Evolutionary conservation across 192 early-diverging fungal genomes (phyloP), one percentile per base, ranked within the genome.

Genomic region (Geosiphon pyriformis): DNA sequence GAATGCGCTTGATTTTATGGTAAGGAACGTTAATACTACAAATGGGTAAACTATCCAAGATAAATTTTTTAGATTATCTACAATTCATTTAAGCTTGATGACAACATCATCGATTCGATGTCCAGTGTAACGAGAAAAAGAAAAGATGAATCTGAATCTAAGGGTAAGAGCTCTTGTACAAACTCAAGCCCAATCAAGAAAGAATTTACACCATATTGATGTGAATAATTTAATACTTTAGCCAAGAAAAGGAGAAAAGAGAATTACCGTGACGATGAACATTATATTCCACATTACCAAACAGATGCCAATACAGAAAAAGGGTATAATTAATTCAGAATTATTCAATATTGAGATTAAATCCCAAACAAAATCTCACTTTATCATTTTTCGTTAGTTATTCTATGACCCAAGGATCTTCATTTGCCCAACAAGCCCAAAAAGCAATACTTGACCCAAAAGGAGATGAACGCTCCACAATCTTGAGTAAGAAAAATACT

Each of bases 231-330:
- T n/a, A n/a, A n/a, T n/a, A n/a, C n/a, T n/a, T n/a, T 11, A 32
- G 34, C 33, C 2, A 69, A 69, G 29, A 78, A 73, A 57, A 65
- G 70, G 17, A 77, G 76, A 59, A 70, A 71, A 10, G 75, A 72
- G 0, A 70, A 71, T 42, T 91, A 76, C 69, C 82, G 85, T 22
- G 94, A 98, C 72, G 82, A 88, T 56, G 87, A 91, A 59, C 91
- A 86, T 71, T 98, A 96, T 74, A 88, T 98, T 55, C 85, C 89
- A 8, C 89, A 98, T 74, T 78, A 78, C 26, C 92, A 91, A 70
- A 78, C 82, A 50, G 93, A 94, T 72, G 83, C 83, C 22, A 91
- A 93, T 60, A 92, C 95, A 4, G 96, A 98, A 74, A 80, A 80
- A 33, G 95, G 93, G n/a, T 90, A 90, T 73, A 74, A 76, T 8